Conservation (phyloP, 768 basidiomycete genomes). For the Boletus pseudopeckii region DNA sequence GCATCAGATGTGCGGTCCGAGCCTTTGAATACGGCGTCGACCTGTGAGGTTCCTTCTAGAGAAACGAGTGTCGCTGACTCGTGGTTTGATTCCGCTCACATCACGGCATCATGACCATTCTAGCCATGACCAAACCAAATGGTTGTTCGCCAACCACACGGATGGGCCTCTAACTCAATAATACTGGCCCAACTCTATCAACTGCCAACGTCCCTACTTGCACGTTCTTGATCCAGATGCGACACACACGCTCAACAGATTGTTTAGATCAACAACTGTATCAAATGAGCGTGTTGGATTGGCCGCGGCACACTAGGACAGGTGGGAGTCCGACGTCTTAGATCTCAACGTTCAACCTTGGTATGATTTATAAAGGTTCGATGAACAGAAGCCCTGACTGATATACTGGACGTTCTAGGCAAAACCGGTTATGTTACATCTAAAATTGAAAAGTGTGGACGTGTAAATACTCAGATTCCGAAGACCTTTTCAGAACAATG, state of each 20-base stretch:
- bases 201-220: no score
- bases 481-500: neutral
- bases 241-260: neutral
- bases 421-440: neutral
- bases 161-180: no score
- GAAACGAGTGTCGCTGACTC: neutral
- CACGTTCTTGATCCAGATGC: no score
- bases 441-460: neutral
- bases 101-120: neutral
- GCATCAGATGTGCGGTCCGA: conserved; percentile 9
- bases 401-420: neutral
- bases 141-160: neutral
- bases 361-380: no score
- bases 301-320: neutral
- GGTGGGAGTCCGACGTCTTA: neutral
- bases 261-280: neutral
- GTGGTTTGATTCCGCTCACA: neutral
- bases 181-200: no score
- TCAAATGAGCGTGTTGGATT: neutral
- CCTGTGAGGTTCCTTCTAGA: neutral
- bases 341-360: neutral
- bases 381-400: neutral
- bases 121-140: neutral
- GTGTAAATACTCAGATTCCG: neutral
- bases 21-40: neutral